Conservation (phyloP, 2,329 filamentous ascomycete species). For the Colletotrichum neosansevieriae region DNA sequence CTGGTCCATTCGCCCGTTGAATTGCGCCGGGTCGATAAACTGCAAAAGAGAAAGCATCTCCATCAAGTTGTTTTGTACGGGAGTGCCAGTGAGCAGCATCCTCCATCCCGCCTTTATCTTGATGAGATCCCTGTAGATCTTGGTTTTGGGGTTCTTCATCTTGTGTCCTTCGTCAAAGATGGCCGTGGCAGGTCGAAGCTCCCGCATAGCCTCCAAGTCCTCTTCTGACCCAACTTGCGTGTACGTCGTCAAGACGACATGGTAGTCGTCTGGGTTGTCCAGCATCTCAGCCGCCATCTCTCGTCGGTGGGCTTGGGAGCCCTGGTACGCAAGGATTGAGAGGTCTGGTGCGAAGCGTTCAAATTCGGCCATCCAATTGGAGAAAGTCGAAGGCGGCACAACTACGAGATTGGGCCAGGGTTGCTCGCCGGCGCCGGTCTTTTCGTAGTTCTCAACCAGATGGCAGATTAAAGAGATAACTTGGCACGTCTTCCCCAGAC, state of each 20-base stretch:
- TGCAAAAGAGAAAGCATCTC: constrained; percentile 90
- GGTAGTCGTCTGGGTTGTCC: constrained; percentile 73
- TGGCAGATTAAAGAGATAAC: constrained; percentile 93
- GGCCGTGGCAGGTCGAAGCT: constrained; percentile 63
- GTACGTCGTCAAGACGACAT: constrained; percentile 71
- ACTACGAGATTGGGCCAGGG: constrained; percentile 84
- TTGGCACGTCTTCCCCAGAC: constrained; percentile 94
- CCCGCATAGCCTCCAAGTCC: constrained; percentile 64
- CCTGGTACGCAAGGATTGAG: constrained; percentile 77
- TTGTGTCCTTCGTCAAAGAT: constrained; percentile 97
- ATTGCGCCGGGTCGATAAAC: constrained; percentile 93
- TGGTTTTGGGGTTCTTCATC: constrained; percentile 88
- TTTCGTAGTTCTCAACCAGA: constrained; percentile 74
- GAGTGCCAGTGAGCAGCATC: constrained; percentile 89
- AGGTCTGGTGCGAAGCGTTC: constrained; percentile 84
- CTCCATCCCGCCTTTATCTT: constrained; percentile 85
- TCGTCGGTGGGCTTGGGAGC: constrained; percentile 74
- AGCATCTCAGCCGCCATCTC: constrained; percentile 76
- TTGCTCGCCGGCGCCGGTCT: constrained; percentile 49
- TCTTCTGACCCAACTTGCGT: constrained; percentile 67
- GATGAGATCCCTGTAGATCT: constrained; percentile 83
- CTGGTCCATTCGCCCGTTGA: constrained; percentile 80
- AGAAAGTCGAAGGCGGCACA: constrained; percentile 91
- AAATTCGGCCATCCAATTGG: constrained; percentile 96
- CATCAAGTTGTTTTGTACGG: constrained; percentile 92